Base-by-base conservation (phyloP, 139 green algal species). In the Eudorina sp. region DNA sequence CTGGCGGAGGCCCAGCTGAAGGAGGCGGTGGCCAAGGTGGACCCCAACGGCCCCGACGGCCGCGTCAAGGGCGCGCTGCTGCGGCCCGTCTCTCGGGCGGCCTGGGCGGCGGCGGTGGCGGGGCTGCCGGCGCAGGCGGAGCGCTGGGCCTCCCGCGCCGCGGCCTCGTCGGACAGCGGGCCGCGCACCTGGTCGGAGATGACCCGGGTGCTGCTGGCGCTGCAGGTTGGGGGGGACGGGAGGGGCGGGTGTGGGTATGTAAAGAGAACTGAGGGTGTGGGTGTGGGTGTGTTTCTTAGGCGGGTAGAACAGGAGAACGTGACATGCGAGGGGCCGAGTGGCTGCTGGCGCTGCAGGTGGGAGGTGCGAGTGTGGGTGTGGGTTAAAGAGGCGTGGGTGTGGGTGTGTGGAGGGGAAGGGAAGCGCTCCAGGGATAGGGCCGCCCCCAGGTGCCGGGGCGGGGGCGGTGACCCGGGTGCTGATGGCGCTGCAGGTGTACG, bases 181-280 rank as follows among this genome's bases (percentile, higher is more conserved):
- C 88, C 92, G 9, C 75, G 93, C 5, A 89, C 90, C 34, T 96
- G 93, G 93, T 85, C 45, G 43, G 91, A 94, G 53, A 79, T 96
- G 31, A 88, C 83, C 1, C 87, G 90, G 41, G 75, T 90, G 36
- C 78, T 90, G 58, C 88, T 94, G 60, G 68, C 75, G 36, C 62
- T 93, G 43, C 53, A 92, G 90, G 64, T 75, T 43, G 41, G 78
- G 18, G 21, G 34, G 55, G 53, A 14, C 9, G 8, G 40, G 70
- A 34, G 6, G 41, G 23, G 70, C 4, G 68, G 68, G 55, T 27
- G 14, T 19, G 55, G 13, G 51, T 58, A 58, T 16, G 51, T 25
- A 58, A 16, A 16, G 51, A 58, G 51, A 58, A 58, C 51, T 16
- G 51, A 16, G 51, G 13, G 51, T 13, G 51, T 25, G 16, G 51